Percentiles rank a stretch among this genome's conserved stretches.
Evolutionary conservation across 2,329 filamentous ascomycete species (phyloP).

Genomic region (Penicillium crustosum): DNA sequence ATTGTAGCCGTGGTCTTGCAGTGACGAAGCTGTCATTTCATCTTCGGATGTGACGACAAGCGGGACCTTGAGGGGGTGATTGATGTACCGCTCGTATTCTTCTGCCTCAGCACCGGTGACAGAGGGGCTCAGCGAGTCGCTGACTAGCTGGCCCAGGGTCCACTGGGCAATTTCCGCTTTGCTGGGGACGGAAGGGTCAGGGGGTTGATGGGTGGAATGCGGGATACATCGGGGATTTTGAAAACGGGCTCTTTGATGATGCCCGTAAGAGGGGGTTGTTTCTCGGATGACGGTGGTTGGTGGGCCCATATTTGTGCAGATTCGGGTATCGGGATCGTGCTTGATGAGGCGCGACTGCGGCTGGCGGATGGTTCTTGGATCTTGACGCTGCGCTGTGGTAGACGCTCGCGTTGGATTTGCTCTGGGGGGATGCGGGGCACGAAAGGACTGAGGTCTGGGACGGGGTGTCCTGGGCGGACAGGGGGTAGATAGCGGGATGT

Average conservation of each 20-base stretch:
- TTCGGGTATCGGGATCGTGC: conserved; percentile 25
- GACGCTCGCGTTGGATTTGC: conserved; percentile 60
- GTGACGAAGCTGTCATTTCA: conserved; percentile 36
- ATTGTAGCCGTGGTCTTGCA: conserved; percentile 44
- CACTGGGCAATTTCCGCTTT: conserved; percentile 74
- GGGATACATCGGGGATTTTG: conserved; percentile 25
- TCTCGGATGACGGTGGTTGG: conserved; percentile 36
- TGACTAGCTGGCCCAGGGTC: conserved; percentile 83
- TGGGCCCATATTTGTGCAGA: conserved; percentile 31
- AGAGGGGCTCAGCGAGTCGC: conserved; percentile 80
- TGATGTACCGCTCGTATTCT: conserved; percentile 86
- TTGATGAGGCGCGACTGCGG: conserved; percentile 38
- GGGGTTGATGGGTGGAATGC: conserved; percentile 24
- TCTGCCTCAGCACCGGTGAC: conserved; percentile 74
- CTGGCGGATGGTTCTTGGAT: conserved; percentile 62
- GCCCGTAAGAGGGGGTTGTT: conserved; percentile 40
- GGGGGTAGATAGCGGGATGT: conserved; percentile 77
- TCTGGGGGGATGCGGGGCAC: conserved; percentile 64
- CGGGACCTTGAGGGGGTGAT: conserved; percentile 83
- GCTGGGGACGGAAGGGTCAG: conserved; percentile 68
- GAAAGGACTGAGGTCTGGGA: conserved; percentile 83
- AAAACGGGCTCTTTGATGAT: conserved; percentile 58
- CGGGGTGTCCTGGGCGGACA: conserved; percentile 65
- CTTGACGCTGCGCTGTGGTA: conserved; percentile 57
- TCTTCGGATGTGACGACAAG: conserved; percentile 55